Evolutionary conservation across 345 rosid species (phyloP).

Genomic region (Anastatica hierochuntica): DNA sequence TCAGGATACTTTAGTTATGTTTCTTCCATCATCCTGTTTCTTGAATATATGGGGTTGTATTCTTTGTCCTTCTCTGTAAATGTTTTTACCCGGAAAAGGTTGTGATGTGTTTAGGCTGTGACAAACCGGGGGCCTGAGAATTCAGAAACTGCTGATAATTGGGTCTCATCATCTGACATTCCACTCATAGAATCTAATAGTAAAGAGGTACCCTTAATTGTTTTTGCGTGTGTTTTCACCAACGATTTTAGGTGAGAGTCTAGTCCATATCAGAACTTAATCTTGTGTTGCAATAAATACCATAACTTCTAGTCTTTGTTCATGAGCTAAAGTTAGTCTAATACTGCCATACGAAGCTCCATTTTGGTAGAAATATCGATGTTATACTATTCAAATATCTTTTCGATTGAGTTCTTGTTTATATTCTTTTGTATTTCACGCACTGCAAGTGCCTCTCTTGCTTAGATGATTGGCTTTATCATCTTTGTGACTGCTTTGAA

Average conservation of each 20-base stretch:
- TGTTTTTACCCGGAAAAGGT: neutral
- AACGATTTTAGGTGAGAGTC: slow-evolving; percentile 1
- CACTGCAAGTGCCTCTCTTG: neutral
- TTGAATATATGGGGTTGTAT: neutral
- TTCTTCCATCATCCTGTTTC: neutral
- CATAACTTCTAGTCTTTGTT: too few species aligned
- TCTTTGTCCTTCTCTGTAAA: neutral
- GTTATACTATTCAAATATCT: neutral
- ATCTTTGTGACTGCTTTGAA: neutral
- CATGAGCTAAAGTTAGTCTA: too few species aligned
- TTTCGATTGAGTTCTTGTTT: too few species aligned
- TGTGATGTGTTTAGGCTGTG: slow-evolving; percentile 32
- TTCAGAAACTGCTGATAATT: slow-evolving; percentile 35
- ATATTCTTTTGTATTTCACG: slow-evolving; percentile 2
- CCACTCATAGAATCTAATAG: slow-evolving; percentile 38
- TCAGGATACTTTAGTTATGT: too few species aligned
- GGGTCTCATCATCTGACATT: slow-evolving; percentile 33
- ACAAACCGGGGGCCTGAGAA: slow-evolving; percentile 34
- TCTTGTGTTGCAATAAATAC: too few species aligned
- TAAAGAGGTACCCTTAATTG: slow-evolving; percentile 48
- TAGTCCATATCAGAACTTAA: too few species aligned
- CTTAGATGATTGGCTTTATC: neutral
- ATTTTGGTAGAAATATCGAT: too few species aligned
- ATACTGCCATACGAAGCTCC: neutral
- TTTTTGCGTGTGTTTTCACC: too few species aligned